Base-by-base conservation (phyloP, 2,329 filamentous ascomycete species). In the Fusarium albosuccineum region DNA sequence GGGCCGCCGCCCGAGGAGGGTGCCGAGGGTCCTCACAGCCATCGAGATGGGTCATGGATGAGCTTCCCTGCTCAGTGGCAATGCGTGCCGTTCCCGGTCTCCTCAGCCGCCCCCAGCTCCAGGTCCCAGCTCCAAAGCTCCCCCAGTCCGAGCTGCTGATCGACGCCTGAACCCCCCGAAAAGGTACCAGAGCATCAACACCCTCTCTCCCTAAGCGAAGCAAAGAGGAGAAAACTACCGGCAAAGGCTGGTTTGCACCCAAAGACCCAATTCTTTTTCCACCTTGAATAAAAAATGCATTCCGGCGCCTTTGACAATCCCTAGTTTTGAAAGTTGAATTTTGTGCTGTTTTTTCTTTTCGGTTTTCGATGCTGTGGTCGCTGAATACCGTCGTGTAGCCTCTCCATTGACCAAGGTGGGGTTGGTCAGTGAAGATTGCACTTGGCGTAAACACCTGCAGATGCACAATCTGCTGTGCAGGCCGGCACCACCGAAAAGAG, bases 161-260 rank as follows among this genome's bases (percentile, higher is more conserved):
- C 55, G 36, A 53, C 44, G 37, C 33, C 42, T 16, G 44, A 51
- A 45, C 29, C 29, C 55, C 30, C 45, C 22, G 33, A 60, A 68
- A 60, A 65, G 64, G 64, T 53, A 67, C 50, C 50, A 41, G 29
- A 56, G 39, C 62, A 62, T 55, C 37, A 55, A 37, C 49, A 41
- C 14, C 53, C 62, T 65, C 33, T 22, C 55, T 48, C 37, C 13
- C 53, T 36, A 22, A 44, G 29, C 41, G 39, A 37, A 45, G 51
- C 26, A 46, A 40, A 49, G 58, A 46, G 48, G 33, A 59, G 36
- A 37, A 46, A 22, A 62, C 40, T 41, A 56, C 60, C 49, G 49
- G 46, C 39, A 53, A 60, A 67, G 59, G 48, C 59, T 64, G 71
- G 71, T 73, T 73, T 65, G 71, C 71, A 73, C 71, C 71, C 41